phyloP scores from a whole-genome alignment of 2,329 filamentous ascomycete species.

The Xylaria multiplex region DNA sequence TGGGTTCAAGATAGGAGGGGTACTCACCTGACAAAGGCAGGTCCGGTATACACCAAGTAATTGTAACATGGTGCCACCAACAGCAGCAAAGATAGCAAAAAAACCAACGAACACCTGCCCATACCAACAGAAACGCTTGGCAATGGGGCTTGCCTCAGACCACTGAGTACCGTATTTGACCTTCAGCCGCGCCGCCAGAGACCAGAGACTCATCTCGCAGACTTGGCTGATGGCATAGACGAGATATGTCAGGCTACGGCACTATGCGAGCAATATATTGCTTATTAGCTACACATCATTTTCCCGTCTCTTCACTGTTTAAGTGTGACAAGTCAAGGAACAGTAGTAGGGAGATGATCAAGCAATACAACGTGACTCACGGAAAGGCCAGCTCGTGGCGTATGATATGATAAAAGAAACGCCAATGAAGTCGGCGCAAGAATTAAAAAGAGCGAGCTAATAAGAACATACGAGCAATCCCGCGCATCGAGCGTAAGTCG shows the following conservation, averaged over 20 bases:
- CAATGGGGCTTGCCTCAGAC: constrained; percentile 41
- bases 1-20: not conserved
- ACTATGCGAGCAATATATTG: constrained; percentile 27
- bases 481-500: constrained; percentile 37
- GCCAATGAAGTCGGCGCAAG: constrained; percentile 48
- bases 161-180: constrained; percentile 44
- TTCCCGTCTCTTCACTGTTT: not conserved
- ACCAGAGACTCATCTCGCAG: constrained; percentile 47
- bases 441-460: constrained; percentile 41
- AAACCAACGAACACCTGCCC: constrained; percentile 47
- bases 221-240: constrained; percentile 50
- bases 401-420: constrained; percentile 50
- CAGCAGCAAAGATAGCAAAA: constrained; percentile 46
- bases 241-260: constrained; percentile 49
- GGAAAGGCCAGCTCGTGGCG: constrained; percentile 47
- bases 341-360: too few relatives aligned
- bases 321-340: not conserved
- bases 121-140: constrained; percentile 47
- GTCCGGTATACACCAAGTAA: constrained; percentile 46
- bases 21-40: constrained; percentile 45
- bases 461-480: constrained; percentile 42
- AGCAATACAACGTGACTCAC: constrained; percentile 4
- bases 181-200: constrained; percentile 43
- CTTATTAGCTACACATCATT: not conserved
- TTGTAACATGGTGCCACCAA: constrained; percentile 47